Percentiles rank a stretch among this genome's conserved stretches.
Evolutionary conservation across 2,329 filamentous ascomycete genomes (phyloP).

Genomic region (Parafenestella ontariensis): DNA sequence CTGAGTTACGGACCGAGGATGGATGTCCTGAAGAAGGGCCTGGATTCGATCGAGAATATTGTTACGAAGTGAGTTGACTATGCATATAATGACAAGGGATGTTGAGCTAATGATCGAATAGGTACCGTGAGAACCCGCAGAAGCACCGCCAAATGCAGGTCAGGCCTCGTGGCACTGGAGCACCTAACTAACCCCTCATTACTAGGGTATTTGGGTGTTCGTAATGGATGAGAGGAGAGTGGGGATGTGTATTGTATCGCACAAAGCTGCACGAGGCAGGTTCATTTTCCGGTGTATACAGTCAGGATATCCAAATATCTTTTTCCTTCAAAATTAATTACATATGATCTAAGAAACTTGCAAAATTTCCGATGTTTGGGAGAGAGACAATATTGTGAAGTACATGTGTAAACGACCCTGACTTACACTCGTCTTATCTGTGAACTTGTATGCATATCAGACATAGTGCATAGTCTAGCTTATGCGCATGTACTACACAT

Average conservation of each 20-base stretch:
- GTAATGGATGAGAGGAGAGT: neutral
- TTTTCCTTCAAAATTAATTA: too few relatives aligned
- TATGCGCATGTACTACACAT: too few relatives aligned
- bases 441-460: too few relatives aligned
- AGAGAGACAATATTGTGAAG: too few relatives aligned
- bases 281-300: neutral
- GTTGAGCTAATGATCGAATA: conserved; percentile 2
- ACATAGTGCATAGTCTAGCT: too few relatives aligned
- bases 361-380: too few relatives aligned
- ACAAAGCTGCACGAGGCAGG: neutral
- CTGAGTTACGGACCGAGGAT: conserved; percentile 51
- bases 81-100: neutral
- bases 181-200: neutral
- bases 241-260: neutral
- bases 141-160: conserved; percentile 19
- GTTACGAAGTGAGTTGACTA: conserved; percentile 48
- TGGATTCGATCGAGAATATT: conserved; percentile 51
- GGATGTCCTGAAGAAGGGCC: conserved; percentile 49
- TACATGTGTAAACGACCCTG: too few relatives aligned
- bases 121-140: conserved; percentile 18
- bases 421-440: too few relatives aligned
- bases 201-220: neutral
- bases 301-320: neutral
- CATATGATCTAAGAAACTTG: too few relatives aligned
- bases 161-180: conserved; percentile 17